Base-by-base conservation (phyloP, 2,329 filamentous ascomycete species). In the Apiospora malaysiana region DNA sequence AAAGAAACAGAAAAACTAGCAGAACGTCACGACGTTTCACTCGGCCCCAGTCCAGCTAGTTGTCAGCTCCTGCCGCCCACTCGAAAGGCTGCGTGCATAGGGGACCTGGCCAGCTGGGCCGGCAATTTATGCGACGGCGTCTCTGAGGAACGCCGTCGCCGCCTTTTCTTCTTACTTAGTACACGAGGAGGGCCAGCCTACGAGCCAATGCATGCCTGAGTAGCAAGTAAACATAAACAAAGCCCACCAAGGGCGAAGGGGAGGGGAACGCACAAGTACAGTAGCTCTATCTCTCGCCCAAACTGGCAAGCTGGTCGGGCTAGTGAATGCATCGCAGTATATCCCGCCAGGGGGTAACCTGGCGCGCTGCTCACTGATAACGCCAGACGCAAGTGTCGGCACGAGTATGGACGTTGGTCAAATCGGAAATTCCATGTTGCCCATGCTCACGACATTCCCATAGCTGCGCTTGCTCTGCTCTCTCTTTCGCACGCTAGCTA, bases 1-100 rank as follows among this genome's bases (percentile, higher is more conserved):
- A 45, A 46, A 67, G 65, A 32, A 46, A 67, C 51, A 59, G 18
- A 37, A 59, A 37, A 32, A 21, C 51, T 37, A 67, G 23, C 65
- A 68, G 45, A 37, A 68, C 66, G 66, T 68, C 66, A 68, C 66
- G 66, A 49, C 66, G 66, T 68, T 68, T 68, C 66, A 68, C n/a
- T 68, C 66, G 66, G 66, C 42, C 66, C 42, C 66, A n/a, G 51
- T 37, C 7, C 51, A 59, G 51, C 51, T 59, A 59, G 51, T 37
- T 59, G 51, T 59, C 51, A 37, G 51, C 51, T 59, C 18, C 37
- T 59, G 51, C 18, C 51, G 7, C 32, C 51, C 51, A 59, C 51
- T 59, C 49, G 25, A 27, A 27, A 37, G 51, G 51, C 51, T 37
- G 27, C n/a, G n/a, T 59, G 51, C 51, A 59, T 59, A 59, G 51